Conservation (phyloP, 305 asterid species). For the Salvia sclarea region DNA sequence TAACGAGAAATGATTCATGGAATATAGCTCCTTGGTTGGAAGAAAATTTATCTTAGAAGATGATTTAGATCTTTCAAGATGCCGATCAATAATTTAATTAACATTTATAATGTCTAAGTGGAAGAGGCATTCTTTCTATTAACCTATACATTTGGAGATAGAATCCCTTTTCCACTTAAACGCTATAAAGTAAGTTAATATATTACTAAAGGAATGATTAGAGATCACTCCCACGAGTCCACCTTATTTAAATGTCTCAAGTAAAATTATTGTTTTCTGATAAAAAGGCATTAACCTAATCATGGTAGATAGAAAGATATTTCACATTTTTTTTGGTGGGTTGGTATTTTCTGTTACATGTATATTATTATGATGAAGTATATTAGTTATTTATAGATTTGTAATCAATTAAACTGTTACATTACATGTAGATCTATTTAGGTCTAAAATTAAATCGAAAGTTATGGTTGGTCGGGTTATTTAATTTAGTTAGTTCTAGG, state of each 20-base stretch:
- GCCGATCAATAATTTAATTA: constrained; percentile 10
- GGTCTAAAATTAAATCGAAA: neutral
- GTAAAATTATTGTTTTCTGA: neutral
- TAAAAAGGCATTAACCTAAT: constrained; percentile 7
- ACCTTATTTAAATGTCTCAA: neutral
- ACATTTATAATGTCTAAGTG: constrained; percentile 17
- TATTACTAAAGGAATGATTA: neutral
- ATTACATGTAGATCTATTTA: neutral
- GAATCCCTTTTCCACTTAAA: neutral
- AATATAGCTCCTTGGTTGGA: constrained; percentile 11
- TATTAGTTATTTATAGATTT: neutral
- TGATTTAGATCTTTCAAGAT: constrained; percentile 7
- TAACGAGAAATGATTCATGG: constrained; percentile 22
- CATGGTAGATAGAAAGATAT: constrained; percentile 19
- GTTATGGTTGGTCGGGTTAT: neutral
- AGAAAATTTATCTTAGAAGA: neutral
- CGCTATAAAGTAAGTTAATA: neutral
- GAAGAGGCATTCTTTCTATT: constrained; percentile 12
- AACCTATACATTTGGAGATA: constrained; percentile 12
- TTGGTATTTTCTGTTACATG: constrained; percentile 19
- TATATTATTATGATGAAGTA: neutral
- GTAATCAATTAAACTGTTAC: neutral
- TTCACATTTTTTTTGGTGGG: neutral
- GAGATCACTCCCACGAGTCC: neutral
- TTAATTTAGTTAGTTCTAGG: too few species aligned